These are phyloP conservation scores for Exophiala aquamarina DNA, from an alignment of 2,329 filamentous ascomycete genomes.

Conservation along the genomic window DNA sequence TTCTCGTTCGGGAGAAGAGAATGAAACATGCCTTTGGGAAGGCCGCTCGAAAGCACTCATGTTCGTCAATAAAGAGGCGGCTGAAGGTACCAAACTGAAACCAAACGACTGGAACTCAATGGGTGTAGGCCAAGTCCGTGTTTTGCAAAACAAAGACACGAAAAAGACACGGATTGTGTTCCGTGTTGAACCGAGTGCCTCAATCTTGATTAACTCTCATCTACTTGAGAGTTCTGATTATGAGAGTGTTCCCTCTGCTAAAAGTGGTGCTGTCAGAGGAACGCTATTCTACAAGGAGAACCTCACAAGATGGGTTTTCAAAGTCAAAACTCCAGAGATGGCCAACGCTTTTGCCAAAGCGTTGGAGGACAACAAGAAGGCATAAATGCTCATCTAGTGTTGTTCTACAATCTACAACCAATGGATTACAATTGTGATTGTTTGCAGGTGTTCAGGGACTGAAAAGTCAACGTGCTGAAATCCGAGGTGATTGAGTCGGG, in stretches of 20 bases:
- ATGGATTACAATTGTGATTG: too few relatives aligned
- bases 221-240: conserved; percentile 63
- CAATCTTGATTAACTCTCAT: conserved; percentile 69
- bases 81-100: conserved; percentile 37
- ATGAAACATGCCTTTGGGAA: conserved; percentile 70
- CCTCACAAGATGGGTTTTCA: conserved; percentile 26
- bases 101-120: conserved; percentile 63
- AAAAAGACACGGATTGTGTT: conserved; percentile 67
- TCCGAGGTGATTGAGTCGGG: background rate
- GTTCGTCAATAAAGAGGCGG: conserved; percentile 51
- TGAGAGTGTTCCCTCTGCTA: conserved; percentile 17
- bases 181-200: conserved; percentile 72
- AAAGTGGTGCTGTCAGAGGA: conserved; percentile 27
- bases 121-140: conserved; percentile 69
- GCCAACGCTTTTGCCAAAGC: conserved; percentile 21
- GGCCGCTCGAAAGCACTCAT: conserved; percentile 69
- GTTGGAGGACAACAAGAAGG: conserved; percentile 25
- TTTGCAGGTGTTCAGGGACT: conserved; percentile 1
- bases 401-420: background rate
- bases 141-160: conserved; percentile 72
- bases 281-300: conserved; percentile 24
- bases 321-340: conserved; percentile 26
- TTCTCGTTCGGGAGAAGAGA: conserved; percentile 67
- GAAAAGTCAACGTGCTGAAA: conserved; percentile 1
- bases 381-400: conserved; percentile 7